phyloP scores from a whole-genome alignment of 1,139 yeast genomes.

The Nakaseomyces nivariensis region DNA sequence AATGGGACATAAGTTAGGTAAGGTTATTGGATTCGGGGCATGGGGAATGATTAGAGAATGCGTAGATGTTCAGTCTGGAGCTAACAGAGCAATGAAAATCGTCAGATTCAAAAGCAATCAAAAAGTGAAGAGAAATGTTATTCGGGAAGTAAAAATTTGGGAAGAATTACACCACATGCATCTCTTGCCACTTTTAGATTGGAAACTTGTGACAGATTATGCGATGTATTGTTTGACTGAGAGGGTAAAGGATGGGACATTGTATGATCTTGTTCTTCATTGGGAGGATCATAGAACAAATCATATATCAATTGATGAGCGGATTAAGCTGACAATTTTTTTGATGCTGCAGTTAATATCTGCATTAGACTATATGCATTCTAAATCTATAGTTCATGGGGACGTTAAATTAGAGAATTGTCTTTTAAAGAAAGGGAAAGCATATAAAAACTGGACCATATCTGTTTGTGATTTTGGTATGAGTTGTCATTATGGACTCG shows the following conservation, averaged over 20 bases:
- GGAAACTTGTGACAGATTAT: conserved; percentile 46
- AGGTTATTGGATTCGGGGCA: conserved; percentile 83
- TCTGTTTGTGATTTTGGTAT: conserved; percentile 84
- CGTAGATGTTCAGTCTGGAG: conserved; percentile 33
- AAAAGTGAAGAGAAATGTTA: conserved; percentile 42
- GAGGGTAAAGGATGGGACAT: conserved; percentile 67
- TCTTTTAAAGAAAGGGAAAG: conserved; percentile 36
- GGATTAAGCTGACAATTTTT: conserved; percentile 33
- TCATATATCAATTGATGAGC: conserved; percentile 18
- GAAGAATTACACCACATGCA: conserved; percentile 51
- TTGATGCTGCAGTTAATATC: conserved; percentile 41
- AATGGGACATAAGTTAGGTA: conserved; percentile 54
- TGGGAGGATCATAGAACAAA: conserved; percentile 46
- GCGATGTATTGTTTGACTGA: conserved; percentile 68
- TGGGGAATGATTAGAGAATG: conserved; percentile 89
- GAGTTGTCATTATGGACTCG: conserved; percentile 32
- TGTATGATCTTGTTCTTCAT: conserved; percentile 61
- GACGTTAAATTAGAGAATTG: conserved; percentile 86
- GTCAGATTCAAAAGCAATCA: conserved; percentile 44
- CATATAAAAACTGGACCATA: conserved; percentile 33
- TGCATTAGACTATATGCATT: conserved; percentile 67
- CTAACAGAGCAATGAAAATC: conserved; percentile 63
- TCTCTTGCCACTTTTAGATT: conserved; percentile 51
- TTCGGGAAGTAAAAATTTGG: conserved; percentile 72
- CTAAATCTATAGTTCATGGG: conserved; percentile 68